Base-by-base conservation (phyloP, 331 rosid species). In the Prunus yedoensis region DNA sequence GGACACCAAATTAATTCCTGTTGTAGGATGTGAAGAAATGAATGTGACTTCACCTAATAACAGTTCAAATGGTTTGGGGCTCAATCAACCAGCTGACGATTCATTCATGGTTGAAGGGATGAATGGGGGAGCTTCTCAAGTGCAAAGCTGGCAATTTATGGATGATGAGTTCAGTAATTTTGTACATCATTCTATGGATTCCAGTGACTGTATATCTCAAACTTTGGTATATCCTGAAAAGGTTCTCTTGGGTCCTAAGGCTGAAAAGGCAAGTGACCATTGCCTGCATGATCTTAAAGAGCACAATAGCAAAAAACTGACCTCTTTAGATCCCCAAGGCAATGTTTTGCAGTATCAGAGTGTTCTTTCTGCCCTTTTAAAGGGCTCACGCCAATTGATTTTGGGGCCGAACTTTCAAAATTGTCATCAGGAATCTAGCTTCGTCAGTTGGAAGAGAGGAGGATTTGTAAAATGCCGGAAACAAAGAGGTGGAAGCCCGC, bases 131-230 rank as follows among this genome's bases (percentile, higher is more conserved):
- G 82, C 87, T 79, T 89, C 91, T 59, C 93, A 81, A 79, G 86
- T 86, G 58, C 92, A 87, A 79, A 88, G 86, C 85, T 90, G 96
- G 97, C 91, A 86, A 77, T 74, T 89, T 45, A 73, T 89, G 84
- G 96, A 89, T 63, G 97, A 93, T 47, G 96, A 89, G 67, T 52
- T 85, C 25, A 86, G 93, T 79, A 90, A 88, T 65, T 80, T 90
- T 71, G 78, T 84, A 58, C 89, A 62, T 73, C 85, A 88, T 61
- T 90, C 96, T 69, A 80, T 88, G 92, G 90, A 85, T 77, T 87
- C 97, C 17, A 90, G 94, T 78, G 97, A 93, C 49, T 87, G 97
- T 60, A 86, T 93, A 83, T 93, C 97, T 75, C 94, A 90, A 74
- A 87, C 89, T 74, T 77, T 90, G 49, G 84, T 83, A 16, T 78